These are phyloP conservation scores for Phytophthora macrochlamydospora DNA, from an alignment of 352 stramenopile genomes.

Conservation along the genomic window DNA sequence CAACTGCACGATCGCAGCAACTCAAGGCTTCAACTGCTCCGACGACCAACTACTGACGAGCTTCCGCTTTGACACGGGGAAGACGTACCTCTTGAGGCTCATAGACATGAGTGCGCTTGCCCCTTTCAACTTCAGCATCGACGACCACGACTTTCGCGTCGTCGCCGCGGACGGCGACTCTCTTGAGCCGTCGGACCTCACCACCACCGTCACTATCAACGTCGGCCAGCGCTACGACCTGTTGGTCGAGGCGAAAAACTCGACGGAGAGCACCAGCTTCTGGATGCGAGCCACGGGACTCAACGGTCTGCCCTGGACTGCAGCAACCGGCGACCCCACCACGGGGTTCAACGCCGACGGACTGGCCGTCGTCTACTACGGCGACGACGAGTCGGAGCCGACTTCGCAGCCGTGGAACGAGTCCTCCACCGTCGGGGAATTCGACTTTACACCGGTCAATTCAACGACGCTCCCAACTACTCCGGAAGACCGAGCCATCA, in stretches of 20 bases:
- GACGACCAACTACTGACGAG: slow-evolving; percentile 16
- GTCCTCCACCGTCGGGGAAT: slow-evolving; percentile 22
- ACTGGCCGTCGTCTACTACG: slow-evolving; percentile 26
- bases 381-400: slow-evolving; percentile 9
- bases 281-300: slow-evolving; percentile 27
- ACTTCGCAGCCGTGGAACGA: slow-evolving; percentile 17
- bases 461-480: slow-evolving; percentile 10
- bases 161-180: slow-evolving; percentile 29
- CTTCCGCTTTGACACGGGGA: slow-evolving; percentile 23
- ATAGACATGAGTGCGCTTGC: slow-evolving; percentile 38
- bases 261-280: slow-evolving; percentile 3
- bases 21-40: slow-evolving; percentile 19
- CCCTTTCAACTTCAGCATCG: slow-evolving; percentile 41
- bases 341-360: slow-evolving; percentile 33
- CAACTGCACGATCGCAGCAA: slow-evolving; percentile 23
- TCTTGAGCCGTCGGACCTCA: slow-evolving; percentile 7
- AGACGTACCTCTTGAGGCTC: slow-evolving; percentile 33
- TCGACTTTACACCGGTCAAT: slow-evolving; percentile 29
- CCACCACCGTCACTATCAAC: slow-evolving; percentile 33
- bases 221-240: slow-evolving; percentile 35
- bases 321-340: slow-evolving; percentile 1
- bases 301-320: slow-evolving; percentile 17
- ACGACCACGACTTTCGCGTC: slow-evolving; percentile 37
- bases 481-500: slow-evolving; percentile 22
- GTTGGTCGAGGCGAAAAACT: slow-evolving; percentile 26